These are phyloP conservation scores for Penicillium sp. DNA, from an alignment of 2,329 filamentous ascomycete genomes.

Conservation along the genomic window DNA sequence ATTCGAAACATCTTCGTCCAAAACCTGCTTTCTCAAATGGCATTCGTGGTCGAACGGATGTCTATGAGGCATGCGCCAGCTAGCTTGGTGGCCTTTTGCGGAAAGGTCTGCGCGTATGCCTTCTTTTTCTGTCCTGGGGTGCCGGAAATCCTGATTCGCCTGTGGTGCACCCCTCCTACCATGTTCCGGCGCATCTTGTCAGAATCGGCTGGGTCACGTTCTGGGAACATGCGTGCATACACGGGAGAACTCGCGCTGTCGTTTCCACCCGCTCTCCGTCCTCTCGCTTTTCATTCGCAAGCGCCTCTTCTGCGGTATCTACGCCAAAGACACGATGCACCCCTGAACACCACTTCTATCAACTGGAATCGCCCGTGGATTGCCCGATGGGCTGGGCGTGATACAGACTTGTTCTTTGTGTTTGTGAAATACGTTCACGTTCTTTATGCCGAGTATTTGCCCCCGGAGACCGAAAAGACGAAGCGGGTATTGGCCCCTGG, in stretches of 20 bases:
- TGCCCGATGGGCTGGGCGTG: conserved; percentile 78
- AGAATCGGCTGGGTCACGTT: conserved; percentile 64
- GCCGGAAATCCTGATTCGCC: conserved; percentile 74
- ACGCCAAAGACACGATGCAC: conserved; percentile 63
- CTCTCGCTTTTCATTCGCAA: conserved; percentile 63
- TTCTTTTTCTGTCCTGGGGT: conserved; percentile 90
- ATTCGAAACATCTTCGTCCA: conserved; percentile 82
- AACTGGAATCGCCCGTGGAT: conserved; percentile 84
- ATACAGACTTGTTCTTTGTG: conserved; percentile 87
- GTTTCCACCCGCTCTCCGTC: conserved; percentile 67
- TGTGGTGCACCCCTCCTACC: conserved; percentile 73
- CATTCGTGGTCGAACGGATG: conserved; percentile 85
- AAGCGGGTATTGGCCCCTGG: conserved; percentile 69
- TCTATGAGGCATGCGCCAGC: conserved; percentile 70
- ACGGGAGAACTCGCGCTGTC: conserved; percentile 65
- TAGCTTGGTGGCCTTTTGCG: conserved; percentile 78
- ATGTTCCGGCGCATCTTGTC: conserved; percentile 69
- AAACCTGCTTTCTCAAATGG: conserved; percentile 79
- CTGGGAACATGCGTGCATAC: conserved; percentile 47
- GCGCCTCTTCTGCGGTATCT: conserved; percentile 60
- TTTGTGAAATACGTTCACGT: conserved; percentile 88
- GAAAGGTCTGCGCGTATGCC: conserved; percentile 86
- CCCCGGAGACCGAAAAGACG: conserved; percentile 52
- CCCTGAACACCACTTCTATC: conserved; percentile 69
- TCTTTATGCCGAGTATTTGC: conserved; percentile 71